Percentiles rank a stretch among this genome's conserved stretches.
phyloP scores from a whole-genome alignment of 768 basidiomycete genomes.

The Kondoa subrosea region DNA sequence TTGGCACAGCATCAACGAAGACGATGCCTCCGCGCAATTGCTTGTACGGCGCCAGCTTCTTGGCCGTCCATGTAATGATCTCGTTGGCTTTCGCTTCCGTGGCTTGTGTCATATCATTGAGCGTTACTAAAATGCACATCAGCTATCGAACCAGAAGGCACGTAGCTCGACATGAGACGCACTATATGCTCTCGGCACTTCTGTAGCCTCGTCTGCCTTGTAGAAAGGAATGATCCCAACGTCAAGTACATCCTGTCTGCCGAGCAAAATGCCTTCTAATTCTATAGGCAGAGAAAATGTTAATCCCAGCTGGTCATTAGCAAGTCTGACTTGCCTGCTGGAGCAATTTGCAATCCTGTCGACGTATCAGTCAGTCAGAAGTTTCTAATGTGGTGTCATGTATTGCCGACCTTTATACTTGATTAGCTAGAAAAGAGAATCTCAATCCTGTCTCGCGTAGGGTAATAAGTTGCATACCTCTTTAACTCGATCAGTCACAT shows the following conservation, averaged over 20 bases:
- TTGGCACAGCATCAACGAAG: slow-evolving; percentile 1
- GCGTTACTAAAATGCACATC: slow-evolving; percentile 12
- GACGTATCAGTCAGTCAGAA: slow-evolving; percentile 9
- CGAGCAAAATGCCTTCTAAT: slow-evolving; percentile 1
- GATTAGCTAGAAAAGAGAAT: slow-evolving; percentile 5
- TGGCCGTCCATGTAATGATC: not conserved
- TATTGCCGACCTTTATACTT: slow-evolving; percentile 7
- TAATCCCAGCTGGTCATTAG: not conserved
- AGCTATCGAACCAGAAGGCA: slow-evolving; percentile 18
- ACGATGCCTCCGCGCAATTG: slow-evolving; percentile 4
- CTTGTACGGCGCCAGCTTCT: slow-evolving; percentile 1
- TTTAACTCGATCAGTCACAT: slow-evolving; percentile 3
- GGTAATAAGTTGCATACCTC: not conserved
- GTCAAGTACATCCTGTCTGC: not conserved
- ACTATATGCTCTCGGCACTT: slow-evolving; percentile 3
- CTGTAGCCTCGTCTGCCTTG: not conserved
- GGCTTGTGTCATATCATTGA: not conserved
- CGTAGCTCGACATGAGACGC: slow-evolving; percentile 6
- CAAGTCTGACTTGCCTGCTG: not conserved
- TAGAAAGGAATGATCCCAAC: not conserved
- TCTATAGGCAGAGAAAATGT: not conserved
- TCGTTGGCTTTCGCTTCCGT: slow-evolving; percentile 3
- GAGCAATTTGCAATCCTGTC: slow-evolving; percentile 2
- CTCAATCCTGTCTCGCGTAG: not conserved
- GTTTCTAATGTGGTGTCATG: slow-evolving; percentile 10